phyloP scores from a whole-genome alignment of 805 yeast genomes.

The Lachancea waltii region DNA sequence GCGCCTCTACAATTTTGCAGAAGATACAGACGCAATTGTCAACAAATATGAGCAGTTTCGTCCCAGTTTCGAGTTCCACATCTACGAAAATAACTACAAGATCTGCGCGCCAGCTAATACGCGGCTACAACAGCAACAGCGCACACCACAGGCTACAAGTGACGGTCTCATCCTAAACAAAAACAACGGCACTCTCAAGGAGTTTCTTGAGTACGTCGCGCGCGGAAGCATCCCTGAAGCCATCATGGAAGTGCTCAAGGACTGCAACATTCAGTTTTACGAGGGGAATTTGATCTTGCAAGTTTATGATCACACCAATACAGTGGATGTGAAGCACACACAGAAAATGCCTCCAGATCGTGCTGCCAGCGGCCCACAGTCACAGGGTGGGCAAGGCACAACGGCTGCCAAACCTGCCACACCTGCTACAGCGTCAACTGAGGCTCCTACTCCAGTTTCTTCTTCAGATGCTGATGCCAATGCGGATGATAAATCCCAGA shows the following conservation, averaged over 20 bases:
- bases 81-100: conserved; percentile 84
- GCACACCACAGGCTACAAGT: conserved; percentile 29
- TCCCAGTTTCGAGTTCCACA: conserved; percentile 82
- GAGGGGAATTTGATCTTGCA: conserved; percentile 87
- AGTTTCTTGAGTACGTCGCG: conserved; percentile 72
- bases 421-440: background rate
- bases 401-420: background rate
- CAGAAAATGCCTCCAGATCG: conserved; percentile 7
- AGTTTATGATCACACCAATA: conserved; percentile 76
- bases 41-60: conserved; percentile 70
- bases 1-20: conserved; percentile 52
- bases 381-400: background rate
- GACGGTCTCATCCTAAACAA: conserved; percentile 78
- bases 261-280: conserved; percentile 74
- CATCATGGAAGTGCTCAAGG: conserved; percentile 81
- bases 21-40: conserved; percentile 64
- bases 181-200: conserved; percentile 67
- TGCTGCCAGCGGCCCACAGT: background rate
- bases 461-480: conserved; percentile 7
- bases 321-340: conserved; percentile 26
- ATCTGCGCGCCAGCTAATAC: conserved; percentile 65
- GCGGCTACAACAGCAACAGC: conserved; percentile 32
- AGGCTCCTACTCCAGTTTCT: too few relatives aligned
- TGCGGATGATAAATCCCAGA: conserved; percentile 11
- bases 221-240: conserved; percentile 83